A percentile compares a stretch with the other conserved stretches of the same genome.
These are phyloP conservation scores for Candida boleticola DNA, from an alignment of 805 yeast species.

Conservation along the genomic window DNA sequence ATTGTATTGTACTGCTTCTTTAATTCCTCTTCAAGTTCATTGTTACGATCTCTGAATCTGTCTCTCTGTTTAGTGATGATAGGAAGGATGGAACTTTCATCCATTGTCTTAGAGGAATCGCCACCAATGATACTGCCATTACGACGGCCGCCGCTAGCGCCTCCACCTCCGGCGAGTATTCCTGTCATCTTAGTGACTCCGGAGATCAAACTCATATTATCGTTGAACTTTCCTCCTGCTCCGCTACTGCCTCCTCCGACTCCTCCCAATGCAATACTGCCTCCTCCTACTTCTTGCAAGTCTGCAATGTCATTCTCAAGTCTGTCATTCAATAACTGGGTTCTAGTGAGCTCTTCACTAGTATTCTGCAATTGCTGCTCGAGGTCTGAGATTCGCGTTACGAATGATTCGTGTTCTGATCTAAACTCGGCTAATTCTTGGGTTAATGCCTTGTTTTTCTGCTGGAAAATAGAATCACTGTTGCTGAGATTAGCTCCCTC, in stretches of 20 bases:
- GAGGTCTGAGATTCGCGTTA: conserved; percentile 38
- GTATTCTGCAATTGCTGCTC: conserved; percentile 33
- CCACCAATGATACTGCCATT: conserved; percentile 14
- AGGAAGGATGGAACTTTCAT: conserved; percentile 62
- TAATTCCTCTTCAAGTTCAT: conserved; percentile 79
- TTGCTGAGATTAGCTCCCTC: conserved; percentile 17
- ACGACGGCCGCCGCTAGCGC: conserved; percentile 22
- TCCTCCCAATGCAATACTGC: conserved; percentile 23
- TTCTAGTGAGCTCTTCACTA: conserved; percentile 36
- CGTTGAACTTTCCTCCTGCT: conserved; percentile 48
- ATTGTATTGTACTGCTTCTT: conserved; percentile 55
- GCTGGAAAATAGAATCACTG: conserved; percentile 60
- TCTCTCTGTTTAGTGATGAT: conserved; percentile 94
- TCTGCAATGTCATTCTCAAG: conserved; percentile 73
- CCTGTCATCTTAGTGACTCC: conserved; percentile 35
- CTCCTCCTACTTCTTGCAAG: conserved; percentile 41
- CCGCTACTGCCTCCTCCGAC: conserved; percentile 7
- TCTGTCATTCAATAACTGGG: conserved; percentile 50
- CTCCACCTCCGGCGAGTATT: conserved; percentile 9
- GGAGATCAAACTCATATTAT: conserved; percentile 66
- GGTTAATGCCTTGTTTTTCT: conserved; percentile 71
- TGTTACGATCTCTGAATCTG: conserved; percentile 78
- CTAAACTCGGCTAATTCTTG: conserved; percentile 67
- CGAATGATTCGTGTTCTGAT: conserved; percentile 51
- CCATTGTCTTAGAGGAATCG: conserved; percentile 25